phyloP scores from a whole-genome alignment of 805 yeast genomes.

The Kluyveromyces dobzhanskii region DNA sequence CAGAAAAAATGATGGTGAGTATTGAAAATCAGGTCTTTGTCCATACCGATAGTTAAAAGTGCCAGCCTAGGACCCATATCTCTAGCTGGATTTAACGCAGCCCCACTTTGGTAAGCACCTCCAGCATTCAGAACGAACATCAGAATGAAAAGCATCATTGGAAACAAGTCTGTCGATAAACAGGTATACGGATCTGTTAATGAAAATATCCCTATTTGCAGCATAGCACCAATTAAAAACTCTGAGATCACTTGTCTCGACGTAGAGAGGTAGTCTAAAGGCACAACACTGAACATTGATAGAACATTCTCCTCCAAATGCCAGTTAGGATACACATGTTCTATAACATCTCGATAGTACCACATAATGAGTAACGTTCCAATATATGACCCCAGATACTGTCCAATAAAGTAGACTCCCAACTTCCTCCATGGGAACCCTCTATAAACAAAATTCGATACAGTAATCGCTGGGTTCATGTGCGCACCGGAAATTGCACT shows the following conservation, averaged over 20 bases:
- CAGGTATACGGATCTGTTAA: constrained; percentile 44
- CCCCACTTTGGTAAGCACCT: constrained; percentile 45
- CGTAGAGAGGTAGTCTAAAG: constrained; percentile 33
- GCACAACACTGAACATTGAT: constrained; percentile 40
- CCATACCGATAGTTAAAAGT: constrained; percentile 40
- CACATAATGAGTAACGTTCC: constrained; percentile 42
- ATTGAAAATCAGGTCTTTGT: constrained; percentile 32
- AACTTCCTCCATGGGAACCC: constrained; percentile 44
- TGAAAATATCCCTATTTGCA: constrained; percentile 41
- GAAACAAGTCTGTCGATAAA: constrained; percentile 38
- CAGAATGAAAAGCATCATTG: constrained; percentile 38
- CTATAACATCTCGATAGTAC: constrained; percentile 33
- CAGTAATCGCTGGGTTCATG: constrained; percentile 45
- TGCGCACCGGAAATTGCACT: constrained; percentile 48
- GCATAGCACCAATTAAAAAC: constrained; percentile 36
- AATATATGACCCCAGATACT: constrained; percentile 39
- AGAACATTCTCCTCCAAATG: constrained; percentile 28
- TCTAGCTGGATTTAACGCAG: constrained; percentile 47
- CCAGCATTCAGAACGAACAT: constrained; percentile 40
- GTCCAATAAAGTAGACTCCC: constrained; percentile 38
- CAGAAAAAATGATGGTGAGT: constrained; percentile 39
- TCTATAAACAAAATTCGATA: constrained; percentile 40
- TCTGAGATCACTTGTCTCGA: constrained; percentile 42
- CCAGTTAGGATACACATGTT: constrained; percentile 22
- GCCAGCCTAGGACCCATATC: constrained; percentile 49